A percentile compares a stretch with the other conserved stretches of the same genome.
Conservation (phyloP, 495 filamentous ascomycete genomes). For the Podospora pseudocomata region DNA sequence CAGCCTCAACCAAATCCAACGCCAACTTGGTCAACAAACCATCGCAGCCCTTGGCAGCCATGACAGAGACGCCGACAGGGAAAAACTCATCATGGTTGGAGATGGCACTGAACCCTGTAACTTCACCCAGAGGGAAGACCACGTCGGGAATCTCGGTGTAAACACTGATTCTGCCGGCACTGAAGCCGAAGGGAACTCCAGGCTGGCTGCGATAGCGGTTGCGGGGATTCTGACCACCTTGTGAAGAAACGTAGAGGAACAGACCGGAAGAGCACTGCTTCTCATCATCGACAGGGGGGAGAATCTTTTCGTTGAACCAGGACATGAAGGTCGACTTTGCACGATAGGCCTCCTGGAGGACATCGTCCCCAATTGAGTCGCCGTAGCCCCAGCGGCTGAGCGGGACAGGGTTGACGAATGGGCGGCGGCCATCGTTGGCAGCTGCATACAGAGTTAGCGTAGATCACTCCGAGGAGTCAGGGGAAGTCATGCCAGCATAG, state of each 20-base stretch:
- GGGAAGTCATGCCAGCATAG: slow-evolving; percentile 34
- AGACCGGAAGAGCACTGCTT: slow-evolving; percentile 35
- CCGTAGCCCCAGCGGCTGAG: slow-evolving; percentile 56
- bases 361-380: slow-evolving; percentile 38
- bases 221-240: slow-evolving; percentile 25
- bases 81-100: slow-evolving; percentile 52
- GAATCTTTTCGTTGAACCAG: slow-evolving; percentile 50
- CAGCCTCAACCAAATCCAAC: slow-evolving; percentile 46
- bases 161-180: slow-evolving; percentile 39
- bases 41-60: slow-evolving; percentile 62
- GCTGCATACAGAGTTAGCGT: slow-evolving; percentile 9
- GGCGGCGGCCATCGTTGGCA: slow-evolving; percentile 43
- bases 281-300: slow-evolving; percentile 35
- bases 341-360: slow-evolving; percentile 35
- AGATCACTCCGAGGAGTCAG: too few species aligned
- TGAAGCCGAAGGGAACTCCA: slow-evolving; percentile 44
- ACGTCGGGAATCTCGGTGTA: slow-evolving; percentile 54
- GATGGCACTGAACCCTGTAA: slow-evolving; percentile 50
- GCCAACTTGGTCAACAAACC: slow-evolving; percentile 54
- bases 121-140: slow-evolving; percentile 56
- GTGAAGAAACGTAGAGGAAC: slow-evolving; percentile 33
- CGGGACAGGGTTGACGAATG: slow-evolving; percentile 55
- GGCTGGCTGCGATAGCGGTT: slow-evolving; percentile 36
- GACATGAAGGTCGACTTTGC: slow-evolving; percentile 51
- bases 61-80: slow-evolving; percentile 57